These are phyloP conservation scores for Ogataea haglerorum DNA, from an alignment of 805 yeast genomes.

Conservation along the genomic window DNA sequence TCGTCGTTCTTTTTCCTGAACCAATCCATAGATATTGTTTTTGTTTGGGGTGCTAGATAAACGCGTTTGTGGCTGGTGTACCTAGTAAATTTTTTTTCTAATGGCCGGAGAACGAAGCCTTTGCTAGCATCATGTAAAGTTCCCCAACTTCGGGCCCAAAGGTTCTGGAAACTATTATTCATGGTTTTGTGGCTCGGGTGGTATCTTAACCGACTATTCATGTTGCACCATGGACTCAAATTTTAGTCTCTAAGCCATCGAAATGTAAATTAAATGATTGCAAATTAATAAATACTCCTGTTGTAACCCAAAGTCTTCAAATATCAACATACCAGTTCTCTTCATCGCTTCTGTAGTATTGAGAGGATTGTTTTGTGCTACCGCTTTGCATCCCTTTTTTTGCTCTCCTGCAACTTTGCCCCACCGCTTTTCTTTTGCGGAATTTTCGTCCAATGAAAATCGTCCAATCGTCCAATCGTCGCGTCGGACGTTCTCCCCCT, in stretches of 20 bases:
- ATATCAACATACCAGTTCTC: too few species aligned
- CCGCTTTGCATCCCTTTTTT: too few species aligned
- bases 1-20: slow-evolving; percentile 9
- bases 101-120: background rate
- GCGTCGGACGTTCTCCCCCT: slow-evolving; percentile 14
- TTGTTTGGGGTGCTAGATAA: slow-evolving; percentile 1
- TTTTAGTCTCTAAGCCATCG: too few species aligned
- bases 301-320: too few species aligned
- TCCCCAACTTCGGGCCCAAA: background rate
- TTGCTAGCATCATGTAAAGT: background rate
- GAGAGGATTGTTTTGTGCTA: too few species aligned
- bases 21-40: slow-evolving; percentile 9
- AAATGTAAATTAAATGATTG: too few species aligned
- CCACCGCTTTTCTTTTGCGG: background rate
- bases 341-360: too few species aligned
- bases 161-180: background rate
- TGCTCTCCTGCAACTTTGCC: too few species aligned
- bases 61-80: slow-evolving; percentile 8
- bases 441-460: slow-evolving; percentile 13
- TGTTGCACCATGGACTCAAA: too few species aligned
- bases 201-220: too few species aligned
- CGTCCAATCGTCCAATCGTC: slow-evolving; percentile 13
- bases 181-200: background rate
- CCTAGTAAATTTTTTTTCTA: too few species aligned
- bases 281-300: too few species aligned